Conservation (phyloP, 1,139 yeast species). For the Candida sanyaensis region DNA sequence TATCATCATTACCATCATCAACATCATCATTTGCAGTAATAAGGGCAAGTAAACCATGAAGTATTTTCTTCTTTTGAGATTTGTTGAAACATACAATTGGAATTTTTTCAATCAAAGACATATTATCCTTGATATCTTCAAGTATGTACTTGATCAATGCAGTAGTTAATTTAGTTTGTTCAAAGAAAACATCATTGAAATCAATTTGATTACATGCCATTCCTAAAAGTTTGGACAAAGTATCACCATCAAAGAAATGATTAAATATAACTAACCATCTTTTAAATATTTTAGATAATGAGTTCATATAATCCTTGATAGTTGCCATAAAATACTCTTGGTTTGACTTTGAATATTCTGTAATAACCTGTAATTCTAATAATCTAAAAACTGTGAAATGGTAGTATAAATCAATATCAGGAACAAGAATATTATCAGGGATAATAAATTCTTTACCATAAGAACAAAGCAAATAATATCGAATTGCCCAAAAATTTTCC, state of each 20-base stretch:
- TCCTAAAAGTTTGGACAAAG: slow-evolving; percentile 4
- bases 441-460: slow-evolving; percentile 39
- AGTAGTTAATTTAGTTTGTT: slow-evolving; percentile 37
- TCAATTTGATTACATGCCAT: slow-evolving; percentile 3
- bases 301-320: slow-evolving; percentile 13
- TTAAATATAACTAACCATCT: slow-evolving; percentile 62
- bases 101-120: slow-evolving; percentile 19
- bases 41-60: slow-evolving; percentile 31
- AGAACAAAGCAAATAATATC: slow-evolving; percentile 48
- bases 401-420: slow-evolving; percentile 21
- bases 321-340: slow-evolving; percentile 28
- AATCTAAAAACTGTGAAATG: slow-evolving; percentile 47
- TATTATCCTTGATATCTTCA: slow-evolving; percentile 6
- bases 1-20: slow-evolving; percentile 4
- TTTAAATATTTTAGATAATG: slow-evolving; percentile 32
- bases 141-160: slow-evolving; percentile 25
- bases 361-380: slow-evolving; percentile 43
- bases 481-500: slow-evolving; percentile 44
- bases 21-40: slow-evolving; percentile 8
- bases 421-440: slow-evolving; percentile 5
- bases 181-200: slow-evolving; percentile 34
- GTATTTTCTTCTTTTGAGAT: slow-evolving; percentile 34
- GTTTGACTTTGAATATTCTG: slow-evolving; percentile 12
- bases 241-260: slow-evolving; percentile 24
- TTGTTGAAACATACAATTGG: slow-evolving; percentile 56